These are phyloP conservation scores for Chlamydomonas incerta DNA, from an alignment of 139 green algal species.

Conservation along the genomic window DNA sequence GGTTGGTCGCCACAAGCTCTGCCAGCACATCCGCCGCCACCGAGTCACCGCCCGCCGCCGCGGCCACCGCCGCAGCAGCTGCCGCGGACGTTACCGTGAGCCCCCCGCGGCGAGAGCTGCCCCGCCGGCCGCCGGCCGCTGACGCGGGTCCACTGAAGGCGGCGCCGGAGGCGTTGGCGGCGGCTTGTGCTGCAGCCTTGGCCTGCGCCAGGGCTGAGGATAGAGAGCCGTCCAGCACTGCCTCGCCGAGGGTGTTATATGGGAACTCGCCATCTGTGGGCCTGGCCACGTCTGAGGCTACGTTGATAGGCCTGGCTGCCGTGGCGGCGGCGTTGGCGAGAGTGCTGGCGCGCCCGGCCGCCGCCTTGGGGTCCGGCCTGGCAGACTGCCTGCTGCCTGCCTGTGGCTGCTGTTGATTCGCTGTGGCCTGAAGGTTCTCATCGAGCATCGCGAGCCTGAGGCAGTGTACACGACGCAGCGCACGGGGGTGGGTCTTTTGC, in stretches of 20 bases:
- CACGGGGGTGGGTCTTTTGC: no score
- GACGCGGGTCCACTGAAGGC: background rate
- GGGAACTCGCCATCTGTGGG: slow-evolving; percentile 8
- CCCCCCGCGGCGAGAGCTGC: background rate
- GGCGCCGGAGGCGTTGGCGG: background rate
- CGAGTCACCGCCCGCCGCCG: background rate
- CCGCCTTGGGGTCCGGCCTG: no score
- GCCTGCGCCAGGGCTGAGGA: slow-evolving; percentile 1
- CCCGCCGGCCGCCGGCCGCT: no score
- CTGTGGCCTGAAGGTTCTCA: no score
- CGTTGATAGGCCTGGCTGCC: no score
- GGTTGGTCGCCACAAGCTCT: slow-evolving; percentile 39
- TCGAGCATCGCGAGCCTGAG: no score
- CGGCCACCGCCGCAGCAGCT: background rate
- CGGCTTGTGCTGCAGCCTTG: background rate
- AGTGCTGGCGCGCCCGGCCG: no score
- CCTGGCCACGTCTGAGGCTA: no score
- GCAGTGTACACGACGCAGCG: no score
- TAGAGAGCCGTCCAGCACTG: background rate
- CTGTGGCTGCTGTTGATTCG: no score
- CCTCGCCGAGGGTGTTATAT: slow-evolving; percentile 19
- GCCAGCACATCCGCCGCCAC: slow-evolving; percentile 39
- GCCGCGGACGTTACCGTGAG: background rate
- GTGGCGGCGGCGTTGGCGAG: no score
- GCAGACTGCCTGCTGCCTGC: no score